Evolutionary conservation across 2,329 filamentous ascomycete species (phyloP).

Genomic region (Leptographium flavum): DNA sequence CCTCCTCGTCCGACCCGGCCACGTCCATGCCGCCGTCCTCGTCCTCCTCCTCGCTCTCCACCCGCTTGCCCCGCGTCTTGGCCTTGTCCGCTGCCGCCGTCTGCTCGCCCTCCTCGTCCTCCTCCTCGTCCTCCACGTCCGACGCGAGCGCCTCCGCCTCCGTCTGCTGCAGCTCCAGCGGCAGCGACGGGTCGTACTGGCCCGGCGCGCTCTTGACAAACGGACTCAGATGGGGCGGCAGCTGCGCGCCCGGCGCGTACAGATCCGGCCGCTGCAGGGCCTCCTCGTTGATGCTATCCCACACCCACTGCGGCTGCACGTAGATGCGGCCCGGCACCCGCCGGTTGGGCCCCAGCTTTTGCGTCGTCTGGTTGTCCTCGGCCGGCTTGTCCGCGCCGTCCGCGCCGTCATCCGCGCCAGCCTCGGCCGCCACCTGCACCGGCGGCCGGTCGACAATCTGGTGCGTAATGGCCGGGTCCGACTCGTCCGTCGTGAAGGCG

Average conservation of each 20-base stretch:
- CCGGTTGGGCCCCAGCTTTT: conserved; percentile 45
- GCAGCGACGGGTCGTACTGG: conserved; percentile 79
- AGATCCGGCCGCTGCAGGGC: conserved; percentile 75
- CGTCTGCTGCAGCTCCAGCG: conserved; percentile 75
- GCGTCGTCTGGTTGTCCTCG: conserved; percentile 48
- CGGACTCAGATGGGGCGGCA: conserved; percentile 89
- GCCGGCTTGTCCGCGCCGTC: conserved; percentile 13
- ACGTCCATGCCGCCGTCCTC: conserved; percentile 36
- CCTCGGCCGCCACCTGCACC: conserved; percentile 42
- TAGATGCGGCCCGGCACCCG: conserved; percentile 87
- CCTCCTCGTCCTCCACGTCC: conserved; percentile 34
- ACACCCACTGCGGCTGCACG: conserved; percentile 95
- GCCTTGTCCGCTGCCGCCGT: conserved; percentile 15
- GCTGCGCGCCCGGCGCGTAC: conserved; percentile 76
- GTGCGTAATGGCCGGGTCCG: conserved; percentile 81
- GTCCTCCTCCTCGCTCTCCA: conserved; percentile 18
- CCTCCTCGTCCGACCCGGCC: conserved; percentile 28
- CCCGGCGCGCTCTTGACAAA: conserved; percentile 83
- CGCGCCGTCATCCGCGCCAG: no score
- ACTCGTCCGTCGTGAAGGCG: conserved; percentile 80
- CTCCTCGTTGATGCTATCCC: conserved; percentile 90
- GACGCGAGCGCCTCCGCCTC: conserved; percentile 70
- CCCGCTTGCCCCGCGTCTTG: conserved; percentile 13
- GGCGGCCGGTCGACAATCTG: conserved; percentile 88
- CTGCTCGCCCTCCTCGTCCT: conserved; percentile 26